Percentiles rank a stretch among this genome's conserved stretches.
Evolutionary conservation across 1,139 yeast species (phyloP).

Genomic region (Taphrina deformans): DNA sequence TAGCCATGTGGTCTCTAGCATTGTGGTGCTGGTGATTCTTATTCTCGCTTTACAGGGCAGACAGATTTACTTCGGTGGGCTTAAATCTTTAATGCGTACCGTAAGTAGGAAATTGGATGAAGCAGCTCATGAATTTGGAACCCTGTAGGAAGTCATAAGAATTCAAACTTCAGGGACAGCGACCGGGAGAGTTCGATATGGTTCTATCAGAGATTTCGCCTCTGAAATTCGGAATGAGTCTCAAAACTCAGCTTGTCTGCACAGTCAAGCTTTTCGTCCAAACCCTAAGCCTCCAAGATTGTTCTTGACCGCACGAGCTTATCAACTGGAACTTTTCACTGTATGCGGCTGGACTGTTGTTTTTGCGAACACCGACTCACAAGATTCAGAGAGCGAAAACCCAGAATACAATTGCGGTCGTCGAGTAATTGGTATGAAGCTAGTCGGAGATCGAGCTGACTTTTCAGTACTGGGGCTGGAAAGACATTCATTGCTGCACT

Average conservation of each 20-base stretch:
- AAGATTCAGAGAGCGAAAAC: constrained; percentile 15
- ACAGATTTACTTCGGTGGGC: background rate
- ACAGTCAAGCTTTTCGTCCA: background rate
- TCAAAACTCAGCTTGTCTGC: background rate
- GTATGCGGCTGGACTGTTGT: background rate
- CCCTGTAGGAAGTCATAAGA: background rate
- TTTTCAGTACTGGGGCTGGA: constrained; percentile 31
- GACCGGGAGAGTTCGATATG: constrained; percentile 43
- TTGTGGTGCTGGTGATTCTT: too few relatives aligned
- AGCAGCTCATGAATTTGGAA: too few relatives aligned
- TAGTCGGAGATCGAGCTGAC: background rate
- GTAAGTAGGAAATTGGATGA: background rate
- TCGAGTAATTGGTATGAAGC: constrained; percentile 9
- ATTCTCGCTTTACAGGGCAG: too few relatives aligned
- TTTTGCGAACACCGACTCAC: too few relatives aligned
- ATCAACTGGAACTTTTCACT: constrained; percentile 34
- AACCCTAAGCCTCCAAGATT: background rate
- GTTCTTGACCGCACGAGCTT: constrained; percentile 25
- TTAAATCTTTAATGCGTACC: too few relatives aligned
- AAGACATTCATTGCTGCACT: constrained; percentile 37
- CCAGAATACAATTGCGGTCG: constrained; percentile 35
- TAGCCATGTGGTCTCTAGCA: too few relatives aligned
- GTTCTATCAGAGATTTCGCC: constrained; percentile 41
- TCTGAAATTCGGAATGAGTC: background rate
- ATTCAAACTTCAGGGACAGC: constrained; percentile 39